Evolutionary conservation across 495 filamentous ascomycete genomes (phyloP).

Genomic region (Tetracladium marchalianum): DNA sequence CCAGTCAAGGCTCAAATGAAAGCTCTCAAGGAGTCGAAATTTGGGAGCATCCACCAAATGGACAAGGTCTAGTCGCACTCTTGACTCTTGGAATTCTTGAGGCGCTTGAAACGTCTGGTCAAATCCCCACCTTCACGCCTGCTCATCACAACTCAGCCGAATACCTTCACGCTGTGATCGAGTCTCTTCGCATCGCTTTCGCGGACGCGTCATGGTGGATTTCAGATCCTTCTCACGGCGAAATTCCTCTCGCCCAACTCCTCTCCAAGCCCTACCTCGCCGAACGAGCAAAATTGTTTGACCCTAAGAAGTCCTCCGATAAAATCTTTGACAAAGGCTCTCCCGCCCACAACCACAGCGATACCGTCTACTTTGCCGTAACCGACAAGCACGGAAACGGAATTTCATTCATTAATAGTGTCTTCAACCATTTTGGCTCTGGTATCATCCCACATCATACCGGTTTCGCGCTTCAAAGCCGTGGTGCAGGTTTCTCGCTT

Average conservation of each 20-base stretch:
- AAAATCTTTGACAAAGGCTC: slow-evolving; percentile 51
- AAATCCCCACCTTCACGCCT: slow-evolving; percentile 57
- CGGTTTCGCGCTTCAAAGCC: slow-evolving; percentile 91
- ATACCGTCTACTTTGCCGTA: slow-evolving; percentile 89
- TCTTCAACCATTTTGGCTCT: slow-evolving; percentile 85
- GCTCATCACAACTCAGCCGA: slow-evolving; percentile 64
- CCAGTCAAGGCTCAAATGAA: slow-evolving; percentile 31
- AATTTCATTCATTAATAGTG: slow-evolving; percentile 94
- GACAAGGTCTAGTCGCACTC: slow-evolving; percentile 89
- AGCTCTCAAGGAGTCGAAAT: slow-evolving; percentile 59
- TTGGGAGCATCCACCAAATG: slow-evolving; percentile 98
- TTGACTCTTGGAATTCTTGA: slow-evolving; percentile 90
- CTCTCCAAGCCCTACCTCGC: slow-evolving; percentile 55
- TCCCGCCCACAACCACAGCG: slow-evolving; percentile 58
- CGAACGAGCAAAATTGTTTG: slow-evolving; percentile 60
- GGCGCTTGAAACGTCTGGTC: slow-evolving; percentile 61
- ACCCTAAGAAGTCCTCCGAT: slow-evolving; percentile 39
- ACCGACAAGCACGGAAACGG: slow-evolving; percentile 78
- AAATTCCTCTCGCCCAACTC: slow-evolving; percentile 54
- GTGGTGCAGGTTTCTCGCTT: slow-evolving; percentile 77
- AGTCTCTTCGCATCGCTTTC: slow-evolving; percentile 85
- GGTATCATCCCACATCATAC: slow-evolving; percentile 72
- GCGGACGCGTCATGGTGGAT: slow-evolving; percentile 86
- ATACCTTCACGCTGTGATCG: slow-evolving; percentile 86
- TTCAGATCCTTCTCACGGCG: slow-evolving; percentile 61